These are phyloP conservation scores for Sedum album DNA, from an alignment of 164 flowering plant species.

Conservation along the genomic window DNA sequence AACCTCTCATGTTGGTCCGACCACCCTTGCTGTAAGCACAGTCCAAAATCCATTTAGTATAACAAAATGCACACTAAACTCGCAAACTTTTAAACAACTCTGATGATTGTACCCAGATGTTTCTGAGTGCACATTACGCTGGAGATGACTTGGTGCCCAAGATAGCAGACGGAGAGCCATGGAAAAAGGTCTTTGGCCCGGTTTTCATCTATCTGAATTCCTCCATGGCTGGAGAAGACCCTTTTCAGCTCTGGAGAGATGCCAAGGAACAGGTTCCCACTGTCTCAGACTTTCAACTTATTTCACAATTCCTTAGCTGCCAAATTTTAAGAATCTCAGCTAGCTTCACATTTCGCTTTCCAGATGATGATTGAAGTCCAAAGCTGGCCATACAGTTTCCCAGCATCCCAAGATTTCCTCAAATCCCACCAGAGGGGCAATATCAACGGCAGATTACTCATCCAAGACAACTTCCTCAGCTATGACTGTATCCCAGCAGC, in stretches of 20 bases:
- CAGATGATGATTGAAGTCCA: slow-evolving; percentile 57
- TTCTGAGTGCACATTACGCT: slow-evolving; percentile 66
- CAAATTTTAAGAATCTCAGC: background rate
- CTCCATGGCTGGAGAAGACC: slow-evolving; percentile 23
- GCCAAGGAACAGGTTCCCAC: slow-evolving; percentile 33
- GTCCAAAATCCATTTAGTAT: background rate
- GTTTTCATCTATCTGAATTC: slow-evolving; percentile 76
- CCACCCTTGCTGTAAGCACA: slow-evolving; percentile 60
- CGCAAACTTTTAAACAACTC: too few relatives aligned
- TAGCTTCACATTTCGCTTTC: background rate
- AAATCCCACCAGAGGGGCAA: slow-evolving; percentile 44
- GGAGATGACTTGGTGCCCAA: slow-evolving; percentile 47
- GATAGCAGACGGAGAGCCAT: slow-evolving; percentile 47
- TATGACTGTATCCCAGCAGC: slow-evolving; percentile 32
- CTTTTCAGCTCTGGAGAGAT: slow-evolving; percentile 33
- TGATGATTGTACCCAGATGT: slow-evolving; percentile 34
- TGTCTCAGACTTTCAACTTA: background rate
- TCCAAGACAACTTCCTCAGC: slow-evolving; percentile 45
- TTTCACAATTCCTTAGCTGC: background rate
- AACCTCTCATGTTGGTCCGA: slow-evolving; percentile 82
- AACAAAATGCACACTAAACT: background rate
- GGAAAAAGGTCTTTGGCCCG: slow-evolving; percentile 97
- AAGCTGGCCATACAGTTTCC: slow-evolving; percentile 85
- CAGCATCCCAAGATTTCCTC: slow-evolving; percentile 57
- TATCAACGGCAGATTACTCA: slow-evolving; percentile 50